Base-by-base conservation (phyloP, 495 filamentous ascomycete genomes). In the Tuber umbilicatum region DNA sequence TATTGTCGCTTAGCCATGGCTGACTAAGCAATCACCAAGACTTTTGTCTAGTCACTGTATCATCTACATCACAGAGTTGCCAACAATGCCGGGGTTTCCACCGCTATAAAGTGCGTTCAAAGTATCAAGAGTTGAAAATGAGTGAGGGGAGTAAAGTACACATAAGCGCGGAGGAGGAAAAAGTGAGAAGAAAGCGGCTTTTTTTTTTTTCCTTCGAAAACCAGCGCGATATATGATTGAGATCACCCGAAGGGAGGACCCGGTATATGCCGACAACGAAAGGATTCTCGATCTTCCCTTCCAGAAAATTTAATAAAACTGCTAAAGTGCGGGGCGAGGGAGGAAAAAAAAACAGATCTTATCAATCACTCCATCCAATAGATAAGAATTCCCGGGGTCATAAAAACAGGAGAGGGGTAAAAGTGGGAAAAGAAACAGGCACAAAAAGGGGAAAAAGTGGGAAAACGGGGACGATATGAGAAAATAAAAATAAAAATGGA, bases 211-310 rank as follows among this genome's bases (percentile, higher is more conserved):
- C 12, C 3, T 55, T 55, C 23, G 31, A 64, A 64, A 31, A 31
- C 55, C 23, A 17, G n/a, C 55, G 27, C 27, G 55, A 64, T 64
- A 64, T 31, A 64, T 64, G 55, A 31, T 55, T 55, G 47, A 27
- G 47, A 55, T 27, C 47, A 27, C 68, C 38, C 37, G 72, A 77
- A 21, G 69, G 39, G 10, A 72, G 69, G 71, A 67, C 69, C 75
- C 72, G 74, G 78, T 45, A 47, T 64, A 78, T 78, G 55, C 60
- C 69, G 72, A 68, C 39, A 76, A 68, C 67, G 0, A 71, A 77
- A 69, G 76, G 72, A 78, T 78, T 69, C 70, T 70, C 71, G 75
- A 78, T 64, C 55, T 64, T 23, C n/a, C 12, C 6, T n/a, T 31
- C 7, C 55, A 31, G n/a, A 77, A 76, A 76, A 27, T 73, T 69